Evolutionary conservation across 192 early-diverging fungal species (phyloP), one percentile per base, ranked within the genome.

Genomic region (Jimgerdemannia lactiflua): DNA sequence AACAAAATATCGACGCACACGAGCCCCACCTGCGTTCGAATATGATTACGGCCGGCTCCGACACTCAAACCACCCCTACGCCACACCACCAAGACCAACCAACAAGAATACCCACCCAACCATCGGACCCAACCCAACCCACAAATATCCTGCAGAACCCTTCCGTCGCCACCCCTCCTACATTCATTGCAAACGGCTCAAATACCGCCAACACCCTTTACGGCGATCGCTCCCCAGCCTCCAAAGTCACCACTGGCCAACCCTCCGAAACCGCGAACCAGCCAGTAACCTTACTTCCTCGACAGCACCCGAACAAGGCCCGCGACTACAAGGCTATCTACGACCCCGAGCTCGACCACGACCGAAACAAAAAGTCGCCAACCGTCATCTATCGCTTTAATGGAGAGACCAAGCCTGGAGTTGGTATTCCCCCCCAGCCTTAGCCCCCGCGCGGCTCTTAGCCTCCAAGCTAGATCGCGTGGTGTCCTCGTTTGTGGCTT

Each of bases 331-430:
- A 71, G 71, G 64, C 49, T 64, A 71, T 71, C 39, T 79, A 75
- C 71, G 78, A 79, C 43, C 78, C 78, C 19, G 78, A 79, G 59
- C 44, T 79, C 42, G 78, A 79, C 39, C 18, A 7, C 29, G 10
- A n/a, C 17, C 39, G 64, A n/a, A 43, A 67, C 68, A 75, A 74
- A 66, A 68, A 79, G 71, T 59, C 68, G 29, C 7, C 19, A 3
- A 64, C 54, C 54, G 67, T 69, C 29, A 71, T 75, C 43, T 79
- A 75, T 71, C 73, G 67, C 43, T 79, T 54, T 68, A 39, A 79
- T 66, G 73, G 70, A 7, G 73, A 74, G 39, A 41, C 42, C 10
- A 75, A 75, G 42, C 65, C 74, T 18, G 74, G 74, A 6, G 74
- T 44, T 14, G 49, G 49, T 59, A 59, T 59, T 14, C 49, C 49